These are phyloP conservation scores for Collybiopsis confluens DNA, from an alignment of 768 basidiomycete species.

Conservation along the genomic window DNA sequence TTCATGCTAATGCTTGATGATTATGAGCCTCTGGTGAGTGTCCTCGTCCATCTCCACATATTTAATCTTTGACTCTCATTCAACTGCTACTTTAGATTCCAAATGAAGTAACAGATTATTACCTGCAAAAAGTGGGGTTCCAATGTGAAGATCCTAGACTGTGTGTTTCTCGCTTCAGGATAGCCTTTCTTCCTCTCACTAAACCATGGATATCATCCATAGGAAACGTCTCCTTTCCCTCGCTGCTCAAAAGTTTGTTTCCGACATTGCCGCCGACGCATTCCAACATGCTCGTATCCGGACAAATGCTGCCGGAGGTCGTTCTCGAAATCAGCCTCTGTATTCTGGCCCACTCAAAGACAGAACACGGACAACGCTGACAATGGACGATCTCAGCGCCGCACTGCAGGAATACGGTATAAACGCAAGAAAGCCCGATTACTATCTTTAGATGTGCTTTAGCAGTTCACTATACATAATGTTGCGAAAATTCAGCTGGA, in stretches of 20 bases:
- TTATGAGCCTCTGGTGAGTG: slow-evolving; percentile 85
- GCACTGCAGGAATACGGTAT: slow-evolving; percentile 97
- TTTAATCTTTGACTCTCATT: background rate
- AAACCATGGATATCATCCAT: slow-evolving; percentile 1
- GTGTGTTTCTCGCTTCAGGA: slow-evolving; percentile 41
- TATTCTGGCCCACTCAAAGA: slow-evolving; percentile 66
- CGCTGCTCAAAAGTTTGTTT: slow-evolving; percentile 96
- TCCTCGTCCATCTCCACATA: background rate
- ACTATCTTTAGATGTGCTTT: slow-evolving; percentile 74
- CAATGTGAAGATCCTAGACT: slow-evolving; percentile 92
- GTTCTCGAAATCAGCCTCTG: slow-evolving; percentile 54
- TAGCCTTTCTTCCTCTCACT: slow-evolving; percentile 1
- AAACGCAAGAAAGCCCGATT: slow-evolving; percentile 90
- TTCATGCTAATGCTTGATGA: slow-evolving; percentile 96
- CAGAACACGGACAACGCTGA: slow-evolving; percentile 88
- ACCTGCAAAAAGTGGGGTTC: slow-evolving; percentile 92
- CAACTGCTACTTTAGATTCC: slow-evolving; percentile 63
- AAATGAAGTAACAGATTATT: slow-evolving; percentile 96
- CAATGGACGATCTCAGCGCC: slow-evolving; percentile 94
- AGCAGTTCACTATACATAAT: too few species aligned
- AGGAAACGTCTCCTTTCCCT: slow-evolving; percentile 94
- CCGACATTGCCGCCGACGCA: slow-evolving; percentile 94
- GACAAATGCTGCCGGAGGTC: slow-evolving; percentile 77
- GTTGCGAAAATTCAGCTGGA: too few species aligned
- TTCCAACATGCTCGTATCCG: slow-evolving; percentile 97